Percentiles rank a stretch among this genome's conserved stretches.
Evolutionary conservation across 768 basidiomycete species (phyloP).

Genomic region (Crassisporium funariophilum): DNA sequence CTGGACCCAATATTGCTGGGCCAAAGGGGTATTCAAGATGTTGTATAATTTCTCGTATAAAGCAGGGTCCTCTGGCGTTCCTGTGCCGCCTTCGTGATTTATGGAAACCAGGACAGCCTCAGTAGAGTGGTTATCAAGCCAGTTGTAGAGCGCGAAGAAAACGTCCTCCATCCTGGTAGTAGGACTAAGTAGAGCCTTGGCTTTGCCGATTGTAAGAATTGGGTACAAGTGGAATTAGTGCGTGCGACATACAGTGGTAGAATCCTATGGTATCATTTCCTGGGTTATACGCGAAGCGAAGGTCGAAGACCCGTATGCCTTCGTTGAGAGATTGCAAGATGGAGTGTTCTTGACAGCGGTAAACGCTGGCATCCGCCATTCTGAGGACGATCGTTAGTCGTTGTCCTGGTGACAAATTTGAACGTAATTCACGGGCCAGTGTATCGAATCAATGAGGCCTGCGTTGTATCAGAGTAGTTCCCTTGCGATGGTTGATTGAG

Average conservation of each 20-base stretch:
- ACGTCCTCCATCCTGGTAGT: constrained; percentile 52
- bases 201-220: constrained; percentile 18
- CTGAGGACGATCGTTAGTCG: constrained; percentile 16
- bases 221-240: background rate
- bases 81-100: constrained; percentile 49
- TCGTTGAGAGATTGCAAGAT: constrained; percentile 48
- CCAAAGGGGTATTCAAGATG: constrained; percentile 38
- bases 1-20: constrained; percentile 50
- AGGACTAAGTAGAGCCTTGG: constrained; percentile 42
- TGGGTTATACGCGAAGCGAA: constrained; percentile 50
- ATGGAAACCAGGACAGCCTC: constrained; percentile 54
- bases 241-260: constrained; percentile 39
- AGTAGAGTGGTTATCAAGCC: constrained; percentile 52
- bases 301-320: constrained; percentile 53
- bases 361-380: constrained; percentile 34
- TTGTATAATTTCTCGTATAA: constrained; percentile 45
- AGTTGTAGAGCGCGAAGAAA: constrained; percentile 51
- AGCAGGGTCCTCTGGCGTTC: constrained; percentile 43
- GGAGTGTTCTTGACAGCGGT: constrained; percentile 49
- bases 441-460: constrained; percentile 42
- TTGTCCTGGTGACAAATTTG: background rate
- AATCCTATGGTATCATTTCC: constrained; percentile 54
- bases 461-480: constrained; percentile 46
- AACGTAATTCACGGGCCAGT: constrained; percentile 41
- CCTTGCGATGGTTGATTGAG: constrained; percentile 27